phyloP scores from a whole-genome alignment of 257 asterid species.

The Prunella vulgaris region DNA sequence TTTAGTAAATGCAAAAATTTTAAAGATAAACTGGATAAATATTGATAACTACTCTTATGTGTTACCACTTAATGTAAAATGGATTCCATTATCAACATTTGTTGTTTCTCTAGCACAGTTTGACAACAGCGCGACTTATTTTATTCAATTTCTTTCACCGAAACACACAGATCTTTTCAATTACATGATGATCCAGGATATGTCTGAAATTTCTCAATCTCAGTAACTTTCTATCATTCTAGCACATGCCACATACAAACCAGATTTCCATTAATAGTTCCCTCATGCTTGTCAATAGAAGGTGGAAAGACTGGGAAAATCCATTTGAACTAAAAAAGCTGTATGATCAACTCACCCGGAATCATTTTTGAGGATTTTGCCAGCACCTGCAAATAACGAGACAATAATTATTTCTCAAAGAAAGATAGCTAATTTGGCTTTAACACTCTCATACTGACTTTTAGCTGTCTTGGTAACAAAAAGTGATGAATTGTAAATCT shows the following conservation, averaged over 20 bases:
- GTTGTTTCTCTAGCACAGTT: not conserved
- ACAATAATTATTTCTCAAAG: slow-evolving; percentile 14
- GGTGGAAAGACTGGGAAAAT: not conserved
- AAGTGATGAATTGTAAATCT: not conserved
- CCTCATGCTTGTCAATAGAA: not conserved
- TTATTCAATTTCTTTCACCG: not conserved
- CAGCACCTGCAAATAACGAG: slow-evolving; percentile 51
- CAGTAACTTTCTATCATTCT: not conserved
- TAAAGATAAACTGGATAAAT: not conserved
- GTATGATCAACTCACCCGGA: slow-evolving; percentile 53
- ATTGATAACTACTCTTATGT: not conserved
- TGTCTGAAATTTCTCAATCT: not conserved
- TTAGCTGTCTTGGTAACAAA: not conserved
- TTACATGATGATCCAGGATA: not conserved
- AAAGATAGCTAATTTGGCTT: not conserved
- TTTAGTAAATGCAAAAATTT: not conserved
- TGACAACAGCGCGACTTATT: not conserved
- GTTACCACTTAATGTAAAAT: not conserved
- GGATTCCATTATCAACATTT: not conserved
- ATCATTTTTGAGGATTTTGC: slow-evolving; percentile 93
- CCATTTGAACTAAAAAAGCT: not conserved
- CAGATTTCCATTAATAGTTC: not conserved
- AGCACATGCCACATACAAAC: not conserved
- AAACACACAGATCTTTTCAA: slow-evolving; percentile 2
- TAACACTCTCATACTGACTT: not conserved